Evolutionary conservation across 805 yeast species (phyloP).

Genomic region (Candida nonsorbophila): DNA sequence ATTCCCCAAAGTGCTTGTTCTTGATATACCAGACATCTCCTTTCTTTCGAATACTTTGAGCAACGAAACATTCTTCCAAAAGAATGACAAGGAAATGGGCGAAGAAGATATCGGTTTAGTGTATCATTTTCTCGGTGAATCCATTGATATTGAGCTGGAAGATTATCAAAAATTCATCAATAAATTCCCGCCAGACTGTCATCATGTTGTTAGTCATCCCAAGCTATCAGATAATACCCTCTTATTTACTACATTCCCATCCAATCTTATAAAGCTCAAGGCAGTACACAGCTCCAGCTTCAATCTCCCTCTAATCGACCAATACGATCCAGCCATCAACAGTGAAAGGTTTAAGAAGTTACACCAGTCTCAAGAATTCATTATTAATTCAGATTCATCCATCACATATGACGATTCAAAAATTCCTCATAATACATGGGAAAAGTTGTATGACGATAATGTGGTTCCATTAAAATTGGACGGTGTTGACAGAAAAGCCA

Average conservation of each 20-base stretch:
- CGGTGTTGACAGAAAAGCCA: slow-evolving; percentile 8
- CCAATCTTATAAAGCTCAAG: slow-evolving; percentile 51
- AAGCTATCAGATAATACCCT: slow-evolving; percentile 56
- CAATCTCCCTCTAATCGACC: slow-evolving; percentile 33
- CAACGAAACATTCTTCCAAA: slow-evolving; percentile 25
- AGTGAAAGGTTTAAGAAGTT: slow-evolving; percentile 13
- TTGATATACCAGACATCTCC: slow-evolving; percentile 62
- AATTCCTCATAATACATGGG: slow-evolving; percentile 18
- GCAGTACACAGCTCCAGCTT: slow-evolving; percentile 41
- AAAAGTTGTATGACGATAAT: slow-evolving; percentile 24
- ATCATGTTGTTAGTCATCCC: slow-evolving; percentile 74
- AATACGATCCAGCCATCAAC: slow-evolving; percentile 7
- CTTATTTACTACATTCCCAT: slow-evolving; percentile 51
- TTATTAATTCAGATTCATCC: slow-evolving; percentile 17
- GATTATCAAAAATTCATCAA: slow-evolving; percentile 47
- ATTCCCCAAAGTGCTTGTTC: slow-evolving; percentile 56
- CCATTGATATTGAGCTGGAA: slow-evolving; percentile 39
- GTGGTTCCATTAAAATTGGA: slow-evolving; percentile 14
- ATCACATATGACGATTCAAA: slow-evolving; percentile 15
- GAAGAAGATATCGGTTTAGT: slow-evolving; percentile 46
- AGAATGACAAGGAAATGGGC: slow-evolving; percentile 18
- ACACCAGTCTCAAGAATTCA: slow-evolving; percentile 26
- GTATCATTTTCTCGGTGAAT: slow-evolving; percentile 73
- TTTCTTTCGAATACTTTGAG: slow-evolving; percentile 33
- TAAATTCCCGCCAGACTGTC: slow-evolving; percentile 44